phyloP scores from a whole-genome alignment of 176 grass and related monocot genomes.

The Aegilops umbellulata region DNA sequence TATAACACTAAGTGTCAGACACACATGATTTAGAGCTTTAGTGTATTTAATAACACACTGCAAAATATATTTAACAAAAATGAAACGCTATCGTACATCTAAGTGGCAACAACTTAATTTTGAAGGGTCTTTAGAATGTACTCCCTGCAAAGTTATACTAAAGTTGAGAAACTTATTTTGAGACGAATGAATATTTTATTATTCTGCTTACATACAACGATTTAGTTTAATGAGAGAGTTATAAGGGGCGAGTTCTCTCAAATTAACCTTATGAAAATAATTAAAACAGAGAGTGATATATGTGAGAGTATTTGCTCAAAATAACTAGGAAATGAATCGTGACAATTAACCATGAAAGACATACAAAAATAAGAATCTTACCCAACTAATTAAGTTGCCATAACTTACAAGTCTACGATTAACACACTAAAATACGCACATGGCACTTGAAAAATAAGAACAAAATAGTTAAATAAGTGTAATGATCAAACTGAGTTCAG shows the following conservation, averaged over 20 bases:
- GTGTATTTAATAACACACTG: too few relatives aligned
- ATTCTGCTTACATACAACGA: too few relatives aligned
- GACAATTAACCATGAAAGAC: not conserved
- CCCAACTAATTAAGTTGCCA: not conserved
- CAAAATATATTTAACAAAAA: too few relatives aligned
- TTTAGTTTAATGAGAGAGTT: not conserved
- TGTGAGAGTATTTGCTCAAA: not conserved
- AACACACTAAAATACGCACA: not conserved
- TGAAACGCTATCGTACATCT: too few relatives aligned
- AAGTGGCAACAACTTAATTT: too few relatives aligned
- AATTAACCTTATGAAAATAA: not conserved
- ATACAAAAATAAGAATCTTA: not conserved
- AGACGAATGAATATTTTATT: too few relatives aligned
- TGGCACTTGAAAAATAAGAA: not conserved
- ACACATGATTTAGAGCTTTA: too few relatives aligned
- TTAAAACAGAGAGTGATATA: not conserved
- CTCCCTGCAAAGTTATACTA: too few relatives aligned
- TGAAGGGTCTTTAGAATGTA: too few relatives aligned
- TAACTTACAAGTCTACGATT: not conserved
- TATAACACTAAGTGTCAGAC: too few relatives aligned
- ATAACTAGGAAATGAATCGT: not conserved
- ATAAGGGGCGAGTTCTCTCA: not conserved
- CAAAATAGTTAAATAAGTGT: not conserved
- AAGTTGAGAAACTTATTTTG: too few relatives aligned
- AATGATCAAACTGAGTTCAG: not conserved